Conservation (phyloP, 805 yeast genomes). For the Candida tammaniensis region DNA sequence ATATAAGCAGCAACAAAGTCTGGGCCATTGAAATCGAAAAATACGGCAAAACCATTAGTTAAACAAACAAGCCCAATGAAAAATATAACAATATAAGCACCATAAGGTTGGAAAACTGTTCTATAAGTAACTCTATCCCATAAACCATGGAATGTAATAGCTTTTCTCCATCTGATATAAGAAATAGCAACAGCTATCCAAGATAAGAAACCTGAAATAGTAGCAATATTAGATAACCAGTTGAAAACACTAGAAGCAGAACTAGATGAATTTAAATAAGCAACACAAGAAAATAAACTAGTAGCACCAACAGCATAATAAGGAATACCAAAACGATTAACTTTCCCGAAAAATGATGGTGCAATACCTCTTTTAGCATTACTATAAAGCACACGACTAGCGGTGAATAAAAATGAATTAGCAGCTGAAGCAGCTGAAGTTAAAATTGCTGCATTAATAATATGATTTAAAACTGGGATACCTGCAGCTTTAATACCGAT, state of each 20-base stretch:
- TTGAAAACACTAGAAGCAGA: conserved; percentile 53
- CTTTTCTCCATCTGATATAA: conserved; percentile 64
- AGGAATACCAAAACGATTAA: conserved; percentile 46
- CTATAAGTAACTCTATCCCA: conserved; percentile 57
- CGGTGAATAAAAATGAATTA: conserved; percentile 40
- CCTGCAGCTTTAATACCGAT: conserved; percentile 64
- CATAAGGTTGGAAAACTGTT: conserved; percentile 54
- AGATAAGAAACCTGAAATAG: conserved; percentile 64
- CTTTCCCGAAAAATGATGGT: conserved; percentile 31
- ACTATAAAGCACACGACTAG: conserved; percentile 42
- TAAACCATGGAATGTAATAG: conserved; percentile 51
- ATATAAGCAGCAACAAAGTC: conserved; percentile 73
- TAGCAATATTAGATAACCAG: conserved; percentile 65
- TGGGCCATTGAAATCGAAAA: conserved; percentile 52
- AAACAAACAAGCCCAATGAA: conserved; percentile 52
- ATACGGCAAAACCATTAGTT: conserved; percentile 73
- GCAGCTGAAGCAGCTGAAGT: conserved; percentile 54
- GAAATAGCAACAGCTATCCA: conserved; percentile 57
- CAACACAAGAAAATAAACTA: conserved; percentile 41
- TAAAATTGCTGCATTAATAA: conserved; percentile 59
- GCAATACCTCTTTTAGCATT: conserved; percentile 39
- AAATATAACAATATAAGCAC: conserved; percentile 52
- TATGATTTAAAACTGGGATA: conserved; percentile 54
- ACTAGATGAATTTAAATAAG: conserved; percentile 54
- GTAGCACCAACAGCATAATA: conserved; percentile 30